Base-by-base conservation (phyloP, 2,329 filamentous ascomycete genomes). In the Ascochyta koolunga region DNA sequence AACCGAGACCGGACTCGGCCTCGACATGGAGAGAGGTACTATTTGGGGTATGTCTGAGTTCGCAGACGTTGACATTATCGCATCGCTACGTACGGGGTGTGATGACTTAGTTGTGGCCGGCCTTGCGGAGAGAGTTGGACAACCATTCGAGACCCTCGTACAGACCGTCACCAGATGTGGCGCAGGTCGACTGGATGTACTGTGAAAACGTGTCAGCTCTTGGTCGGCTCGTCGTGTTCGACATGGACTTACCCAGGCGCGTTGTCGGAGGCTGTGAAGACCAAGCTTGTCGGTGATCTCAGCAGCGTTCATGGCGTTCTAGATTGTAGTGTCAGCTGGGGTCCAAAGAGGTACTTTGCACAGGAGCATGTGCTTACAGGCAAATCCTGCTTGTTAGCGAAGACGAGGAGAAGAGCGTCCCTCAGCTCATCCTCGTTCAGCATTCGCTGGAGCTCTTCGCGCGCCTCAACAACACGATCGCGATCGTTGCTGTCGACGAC, bases 201-300 rank as follows among this genome's bases (percentile, higher is more conserved):
- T 82, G 66, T 57, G 45, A 27, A 29, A 18, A 39, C 27, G 41
- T 56, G 60, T 73, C 58, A 74, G 68, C 56, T 38, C 18, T 15
- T 22, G 35, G 5, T 35, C 42, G 19, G 9, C 11, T 19, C 42
- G 57, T 35, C 57, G 41, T 43, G 32, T 27, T 25, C 31, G 11
- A 16, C 18, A 39, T 45, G 38, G 62, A 82, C 92, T 78, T 93
- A 99, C 95, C 95, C 95, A 99, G 74, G 91, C 90, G 79, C 95
- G 93, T 84, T 96, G 91, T 86, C 92, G 91, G 86, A 99, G 85
- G 83, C 91, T 96, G 88, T 98, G 93, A 74, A 99, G 92, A 77
- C 95, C 95, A 80, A 99, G 91, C 88, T 98, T 97, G 84, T 99
- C 93, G 80, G 95, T 99, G 80, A 99, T 98, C 84, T 99, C 95